Percentiles rank a stretch among this genome's conserved stretches.
phyloP scores from a whole-genome alignment of 108 stramenopile genomes.

The Cyclostephanos invisitatus region DNA sequence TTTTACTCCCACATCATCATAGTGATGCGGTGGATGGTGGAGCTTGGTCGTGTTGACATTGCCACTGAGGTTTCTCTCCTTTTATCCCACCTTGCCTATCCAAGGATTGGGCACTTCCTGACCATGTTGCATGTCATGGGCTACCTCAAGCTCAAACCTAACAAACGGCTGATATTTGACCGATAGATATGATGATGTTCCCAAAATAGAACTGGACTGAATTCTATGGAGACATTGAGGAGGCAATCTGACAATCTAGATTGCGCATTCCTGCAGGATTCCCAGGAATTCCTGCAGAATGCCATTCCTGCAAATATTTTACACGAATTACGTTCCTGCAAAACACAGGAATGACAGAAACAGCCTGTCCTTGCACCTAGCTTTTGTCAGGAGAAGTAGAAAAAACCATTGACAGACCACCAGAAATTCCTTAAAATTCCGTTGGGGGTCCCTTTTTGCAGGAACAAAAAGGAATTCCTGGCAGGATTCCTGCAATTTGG shows the following conservation, averaged over 20 bases:
- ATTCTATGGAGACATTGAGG: slow-evolving; percentile 10
- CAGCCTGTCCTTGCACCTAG: too few relatives aligned
- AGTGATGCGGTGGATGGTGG: slow-evolving; percentile 53
- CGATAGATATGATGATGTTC: slow-evolving; percentile 2
- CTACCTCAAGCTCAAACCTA: background rate
- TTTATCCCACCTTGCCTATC: slow-evolving; percentile 33
- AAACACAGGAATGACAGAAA: too few relatives aligned
- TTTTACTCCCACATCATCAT: slow-evolving; percentile 28
- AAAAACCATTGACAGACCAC: too few relatives aligned
- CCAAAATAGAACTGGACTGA: slow-evolving; percentile 3
- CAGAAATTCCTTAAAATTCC: too few relatives aligned
- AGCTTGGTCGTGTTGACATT: slow-evolving; percentile 56
- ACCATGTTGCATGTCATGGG: background rate
- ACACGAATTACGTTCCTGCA: too few relatives aligned
- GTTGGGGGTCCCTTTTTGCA: too few relatives aligned
- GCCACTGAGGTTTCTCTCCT: slow-evolving; percentile 46
- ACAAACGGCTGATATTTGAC: slow-evolving; percentile 25
- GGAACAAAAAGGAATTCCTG: too few relatives aligned
- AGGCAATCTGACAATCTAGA: slow-evolving; percentile 26
- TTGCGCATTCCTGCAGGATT: too few relatives aligned
- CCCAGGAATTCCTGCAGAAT: too few relatives aligned
- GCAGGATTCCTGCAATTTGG: too few relatives aligned
- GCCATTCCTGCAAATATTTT: too few relatives aligned
- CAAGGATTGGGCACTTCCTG: slow-evolving; percentile 49
- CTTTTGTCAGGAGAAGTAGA: too few relatives aligned